Evolutionary conservation across 2,329 filamentous ascomycete species (phyloP).

Genomic region (Chaetomiaceae sp.): DNA sequence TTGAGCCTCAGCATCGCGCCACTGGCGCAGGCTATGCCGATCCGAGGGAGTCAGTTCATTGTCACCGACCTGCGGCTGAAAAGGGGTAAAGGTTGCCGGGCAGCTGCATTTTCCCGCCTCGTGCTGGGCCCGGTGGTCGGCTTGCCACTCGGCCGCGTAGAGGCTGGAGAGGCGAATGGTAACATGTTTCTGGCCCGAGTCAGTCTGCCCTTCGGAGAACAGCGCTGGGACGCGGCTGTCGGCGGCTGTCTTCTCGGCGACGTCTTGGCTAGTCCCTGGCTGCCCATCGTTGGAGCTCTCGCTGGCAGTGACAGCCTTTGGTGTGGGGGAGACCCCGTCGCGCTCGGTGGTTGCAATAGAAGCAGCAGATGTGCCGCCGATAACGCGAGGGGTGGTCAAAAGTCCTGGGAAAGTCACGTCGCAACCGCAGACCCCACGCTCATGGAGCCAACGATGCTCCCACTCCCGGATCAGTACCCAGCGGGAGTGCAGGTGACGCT

Average conservation of each 20-base stretch:
- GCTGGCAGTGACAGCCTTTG: background rate
- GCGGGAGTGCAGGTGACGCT: slow-evolving; percentile 37
- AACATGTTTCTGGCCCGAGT: slow-evolving; percentile 22
- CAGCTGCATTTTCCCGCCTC: slow-evolving; percentile 35
- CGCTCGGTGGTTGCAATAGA: background rate
- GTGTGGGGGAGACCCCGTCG: too few relatives aligned
- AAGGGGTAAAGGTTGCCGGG: slow-evolving; percentile 31
- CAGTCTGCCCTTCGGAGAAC: slow-evolving; percentile 9
- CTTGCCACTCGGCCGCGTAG: slow-evolving; percentile 40
- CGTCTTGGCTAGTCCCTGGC: background rate
- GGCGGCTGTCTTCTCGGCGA: background rate
- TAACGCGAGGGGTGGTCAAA: slow-evolving; percentile 31
- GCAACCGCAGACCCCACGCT: slow-evolving; percentile 41
- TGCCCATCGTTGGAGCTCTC: background rate
- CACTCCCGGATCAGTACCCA: slow-evolving; percentile 38
- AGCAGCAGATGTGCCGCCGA: slow-evolving; percentile 1
- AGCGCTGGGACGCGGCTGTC: slow-evolving; percentile 15
- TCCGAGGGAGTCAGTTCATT: slow-evolving; percentile 12
- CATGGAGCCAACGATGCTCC: slow-evolving; percentile 44
- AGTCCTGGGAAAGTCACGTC: slow-evolving; percentile 36
- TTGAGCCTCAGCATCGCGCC: slow-evolving; percentile 8
- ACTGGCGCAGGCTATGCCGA: background rate
- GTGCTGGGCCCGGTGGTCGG: slow-evolving; percentile 38
- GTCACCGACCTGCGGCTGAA: slow-evolving; percentile 23
- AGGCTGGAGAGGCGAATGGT: slow-evolving; percentile 34